Evolutionary conservation across 352 stramenopile species (phyloP), one percentile per base, ranked within the genome.

Genomic region (Pythium sukuiense): DNA sequence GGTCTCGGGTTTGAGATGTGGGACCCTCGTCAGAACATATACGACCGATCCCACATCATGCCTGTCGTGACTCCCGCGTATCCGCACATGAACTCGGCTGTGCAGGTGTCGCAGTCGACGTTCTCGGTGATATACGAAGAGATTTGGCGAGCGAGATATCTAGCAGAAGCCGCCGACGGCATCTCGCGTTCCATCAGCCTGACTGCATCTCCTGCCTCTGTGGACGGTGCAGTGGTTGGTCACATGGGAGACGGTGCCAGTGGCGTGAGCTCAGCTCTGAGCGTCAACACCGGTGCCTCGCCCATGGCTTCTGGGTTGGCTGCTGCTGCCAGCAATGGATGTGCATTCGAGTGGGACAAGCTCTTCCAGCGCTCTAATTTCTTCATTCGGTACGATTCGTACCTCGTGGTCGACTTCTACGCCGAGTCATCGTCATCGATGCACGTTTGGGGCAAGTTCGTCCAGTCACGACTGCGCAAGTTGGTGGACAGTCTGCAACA

Each of bases 41-140:
- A 87, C 56, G 93, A 99, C 80, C 81, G 87, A 9, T 88, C 81
- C 9, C 95, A 99, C 67, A 85, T 99, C 32, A 99, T 99, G 96
- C 97, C 97, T 18, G 98, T 99, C 59, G 98, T 99, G 66, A 99
- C 97, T 4, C 97, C 97, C 1, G 95, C 94, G 61, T 99, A 99
- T 74, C 97, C 97, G 4, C 90, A 94, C 55, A 99, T 99, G 97
- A 99, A 99, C 74, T 99, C 96, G 39, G 92, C 96, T 0, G 98
- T 98, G 45, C 98, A 98, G 76, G 95, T 99, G 20, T 97, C 89
- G 5, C 74, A 93, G 49, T 88, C 93, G 20, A 97, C 97, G 49
- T 90, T 98, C 33, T 87, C 91, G 43, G 81, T 97, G 13, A 97
- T 99, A 43, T 92, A 96, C 55, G 85, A 97, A 56, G 96, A 99